phyloP scores from a whole-genome alignment of 1,284 basidiomycete genomes.

The Xanthoconium separans region DNA sequence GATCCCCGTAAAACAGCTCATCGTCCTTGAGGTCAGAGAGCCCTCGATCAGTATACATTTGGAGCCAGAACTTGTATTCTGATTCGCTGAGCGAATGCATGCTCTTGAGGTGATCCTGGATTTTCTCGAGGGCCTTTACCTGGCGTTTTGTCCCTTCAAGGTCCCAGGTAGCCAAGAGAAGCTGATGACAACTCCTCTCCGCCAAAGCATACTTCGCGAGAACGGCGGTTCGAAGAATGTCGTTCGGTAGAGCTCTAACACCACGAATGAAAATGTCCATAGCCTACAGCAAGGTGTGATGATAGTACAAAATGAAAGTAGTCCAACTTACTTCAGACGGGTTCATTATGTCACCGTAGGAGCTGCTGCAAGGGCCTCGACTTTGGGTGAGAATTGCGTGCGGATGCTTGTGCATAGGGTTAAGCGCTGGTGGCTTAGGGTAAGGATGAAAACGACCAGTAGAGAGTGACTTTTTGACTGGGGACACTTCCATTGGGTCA shows the following conservation, averaged over 20 bases:
- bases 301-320: no score
- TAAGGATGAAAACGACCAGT: neutral
- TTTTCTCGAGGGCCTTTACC: neutral
- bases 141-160: neutral
- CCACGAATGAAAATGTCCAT: neutral
- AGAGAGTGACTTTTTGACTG: no score
- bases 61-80: neutral
- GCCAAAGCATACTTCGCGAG: neutral
- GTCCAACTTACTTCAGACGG: neutral
- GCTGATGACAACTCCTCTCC: neutral
- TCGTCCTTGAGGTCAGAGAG: constrained; percentile 1
- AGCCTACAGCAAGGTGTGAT: neutral
- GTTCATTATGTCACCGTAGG: neutral
- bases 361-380: neutral
- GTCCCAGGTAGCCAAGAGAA: constrained; percentile 1
- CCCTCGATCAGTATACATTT: neutral
- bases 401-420: neutral
- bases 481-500: no score
- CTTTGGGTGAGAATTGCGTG: neutral
- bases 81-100: neutral
- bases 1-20: neutral
- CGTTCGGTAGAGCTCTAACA: neutral
- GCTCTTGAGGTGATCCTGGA: neutral
- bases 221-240: neutral
- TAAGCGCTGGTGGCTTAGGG: neutral